Conservation (phyloP, 2,329 filamentous ascomycete genomes). For the Didymella glomerata region DNA sequence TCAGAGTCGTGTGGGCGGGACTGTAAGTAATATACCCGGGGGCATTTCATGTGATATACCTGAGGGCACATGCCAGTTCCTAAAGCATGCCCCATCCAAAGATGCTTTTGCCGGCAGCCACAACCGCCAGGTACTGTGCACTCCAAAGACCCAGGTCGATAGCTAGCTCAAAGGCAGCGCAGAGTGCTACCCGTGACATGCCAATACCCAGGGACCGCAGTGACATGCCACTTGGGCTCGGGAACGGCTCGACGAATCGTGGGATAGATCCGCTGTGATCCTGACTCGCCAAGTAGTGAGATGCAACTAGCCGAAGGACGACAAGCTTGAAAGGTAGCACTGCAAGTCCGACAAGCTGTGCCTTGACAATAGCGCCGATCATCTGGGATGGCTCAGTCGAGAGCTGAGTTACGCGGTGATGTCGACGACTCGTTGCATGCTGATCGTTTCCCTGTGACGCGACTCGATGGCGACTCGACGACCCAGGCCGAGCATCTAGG, state of each 20-base stretch:
- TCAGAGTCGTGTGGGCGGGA: neutral
- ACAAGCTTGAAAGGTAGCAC: constrained; percentile 45
- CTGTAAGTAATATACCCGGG: neutral
- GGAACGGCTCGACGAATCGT: constrained; percentile 23
- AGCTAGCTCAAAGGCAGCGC: constrained; percentile 42
- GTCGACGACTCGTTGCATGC: constrained; percentile 17
- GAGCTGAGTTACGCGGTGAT: constrained; percentile 49
- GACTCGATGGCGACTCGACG: constrained; percentile 15
- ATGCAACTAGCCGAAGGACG: constrained; percentile 42
- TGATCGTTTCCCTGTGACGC: constrained; percentile 12
- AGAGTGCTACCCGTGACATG: constrained; percentile 46
- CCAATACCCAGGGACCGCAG: constrained; percentile 34
- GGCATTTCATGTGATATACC: neutral
- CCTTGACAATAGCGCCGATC: constrained; percentile 44
- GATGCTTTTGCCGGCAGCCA: constrained; percentile 37
- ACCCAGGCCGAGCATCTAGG: constrained; percentile 24
- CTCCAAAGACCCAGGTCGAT: constrained; percentile 48
- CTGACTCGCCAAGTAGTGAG: constrained; percentile 38
- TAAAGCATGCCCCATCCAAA: constrained; percentile 50
- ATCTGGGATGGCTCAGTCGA: constrained; percentile 46
- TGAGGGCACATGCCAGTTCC: neutral
- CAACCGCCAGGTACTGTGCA: constrained; percentile 43
- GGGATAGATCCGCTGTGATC: constrained; percentile 7
- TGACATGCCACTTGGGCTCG: constrained; percentile 21
- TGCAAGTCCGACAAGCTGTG: constrained; percentile 43